Conservation (phyloP, 2,329 filamentous ascomycete species). For the Arthrobotrys sinensis region DNA sequence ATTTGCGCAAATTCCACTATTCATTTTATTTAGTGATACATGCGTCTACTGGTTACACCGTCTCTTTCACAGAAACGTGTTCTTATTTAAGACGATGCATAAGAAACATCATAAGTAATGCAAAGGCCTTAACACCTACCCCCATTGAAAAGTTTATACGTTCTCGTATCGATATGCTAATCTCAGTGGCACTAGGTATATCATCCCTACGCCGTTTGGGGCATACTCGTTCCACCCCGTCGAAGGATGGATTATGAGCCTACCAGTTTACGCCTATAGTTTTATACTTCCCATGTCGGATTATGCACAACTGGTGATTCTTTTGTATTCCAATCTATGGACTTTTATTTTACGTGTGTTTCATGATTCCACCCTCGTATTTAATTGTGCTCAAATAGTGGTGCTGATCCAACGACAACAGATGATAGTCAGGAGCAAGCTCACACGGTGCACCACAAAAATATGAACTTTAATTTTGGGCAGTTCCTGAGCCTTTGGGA, state of each 20-base stretch:
- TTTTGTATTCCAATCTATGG: background rate
- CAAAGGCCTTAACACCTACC: background rate
- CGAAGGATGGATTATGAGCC: slow-evolving; percentile 6
- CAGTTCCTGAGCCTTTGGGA: slow-evolving; percentile 6
- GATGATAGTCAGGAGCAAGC: slow-evolving; percentile 2
- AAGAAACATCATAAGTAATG: slow-evolving; percentile 7
- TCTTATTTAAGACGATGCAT: slow-evolving; percentile 3
- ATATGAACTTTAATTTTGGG: slow-evolving; percentile 8
- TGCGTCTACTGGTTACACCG: slow-evolving; percentile 3
- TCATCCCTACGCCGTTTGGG: background rate
- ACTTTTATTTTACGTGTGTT: slow-evolving; percentile 8
- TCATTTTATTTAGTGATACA: slow-evolving; percentile 2
- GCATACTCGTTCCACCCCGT: background rate
- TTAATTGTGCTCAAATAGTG: background rate
- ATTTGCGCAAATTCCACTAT: background rate
- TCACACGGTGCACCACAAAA: background rate
- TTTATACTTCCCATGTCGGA: slow-evolving; percentile 6
- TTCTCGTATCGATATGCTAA: background rate
- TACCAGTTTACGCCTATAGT: slow-evolving; percentile 2
- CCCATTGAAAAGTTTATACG: no score
- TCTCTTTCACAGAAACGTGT: background rate
- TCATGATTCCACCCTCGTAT: no score
- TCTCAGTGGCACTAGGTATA: background rate
- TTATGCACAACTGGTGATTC: background rate
- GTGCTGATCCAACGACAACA: no score